Conservation (phyloP, 768 basidiomycete genomes). For the Hygrophoropsis aurantiaca region DNA sequence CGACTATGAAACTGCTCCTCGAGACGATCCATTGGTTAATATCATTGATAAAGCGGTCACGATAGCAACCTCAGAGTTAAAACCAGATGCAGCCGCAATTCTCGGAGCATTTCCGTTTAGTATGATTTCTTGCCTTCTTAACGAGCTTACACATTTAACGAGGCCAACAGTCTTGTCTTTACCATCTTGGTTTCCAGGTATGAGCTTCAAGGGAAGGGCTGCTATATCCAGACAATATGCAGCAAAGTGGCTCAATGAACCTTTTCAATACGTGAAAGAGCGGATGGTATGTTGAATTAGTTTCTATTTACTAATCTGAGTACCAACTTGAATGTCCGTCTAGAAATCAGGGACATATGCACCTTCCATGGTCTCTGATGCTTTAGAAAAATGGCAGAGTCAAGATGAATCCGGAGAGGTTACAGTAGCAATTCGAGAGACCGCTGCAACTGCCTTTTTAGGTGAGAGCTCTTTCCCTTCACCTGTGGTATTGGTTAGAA, state of each 20-base stretch:
- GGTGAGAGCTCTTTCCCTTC: conserved; percentile 1
- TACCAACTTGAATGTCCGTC: conserved; percentile 3
- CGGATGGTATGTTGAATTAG: not conserved
- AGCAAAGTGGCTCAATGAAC: not conserved
- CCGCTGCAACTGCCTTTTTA: conserved; percentile 7
- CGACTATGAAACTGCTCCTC: not conserved
- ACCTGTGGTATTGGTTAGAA: not conserved
- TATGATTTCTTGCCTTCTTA: not conserved
- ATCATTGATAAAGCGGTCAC: not conserved
- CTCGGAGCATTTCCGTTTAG: not conserved
- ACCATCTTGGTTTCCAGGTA: not conserved
- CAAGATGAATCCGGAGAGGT: not conserved
- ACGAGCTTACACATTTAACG: not conserved
- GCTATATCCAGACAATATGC: not conserved
- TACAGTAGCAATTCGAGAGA: not conserved
- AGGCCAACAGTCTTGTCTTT: not conserved
- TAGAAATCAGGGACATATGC: conserved; percentile 1
- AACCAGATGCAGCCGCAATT: not conserved
- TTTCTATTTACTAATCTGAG: not conserved
- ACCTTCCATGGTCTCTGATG: not conserved
- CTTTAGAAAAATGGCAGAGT: not conserved
- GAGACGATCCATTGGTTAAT: not conserved
- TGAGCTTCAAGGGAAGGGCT: not conserved
- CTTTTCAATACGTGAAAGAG: not conserved
- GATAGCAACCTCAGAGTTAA: not conserved